Base-by-base conservation (phyloP, 2,329 filamentous ascomycete species). In the Botrytis elliptica region DNA sequence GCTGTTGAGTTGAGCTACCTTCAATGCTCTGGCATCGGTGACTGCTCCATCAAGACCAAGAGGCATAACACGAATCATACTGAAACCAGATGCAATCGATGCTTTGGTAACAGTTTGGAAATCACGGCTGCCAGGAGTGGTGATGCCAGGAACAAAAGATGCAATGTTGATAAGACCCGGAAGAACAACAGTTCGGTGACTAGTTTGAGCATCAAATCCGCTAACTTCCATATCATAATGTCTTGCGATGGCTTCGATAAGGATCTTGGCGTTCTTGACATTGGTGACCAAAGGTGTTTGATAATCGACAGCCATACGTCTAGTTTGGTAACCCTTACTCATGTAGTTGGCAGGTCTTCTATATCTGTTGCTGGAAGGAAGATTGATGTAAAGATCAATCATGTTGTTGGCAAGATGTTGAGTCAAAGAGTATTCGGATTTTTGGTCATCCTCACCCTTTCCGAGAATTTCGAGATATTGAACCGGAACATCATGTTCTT, bases 361-460 rank as follows among this genome's bases (percentile, higher is more conserved):
- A 88, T 97, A 99, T 83, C 95, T 93, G 86, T 99, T 99, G 89
- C 90, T 97, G 20, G 96, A 98, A n/a, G 96, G 96, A 84, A 99
- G 84, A 84, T 99, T 99, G 90, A 99, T 98, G 86, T 99, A 99
- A 75, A 99, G 86, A 83, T 73, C 95, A 80, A 99, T 99, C 83
- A 96, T 91, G 85, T 98, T 98, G 85, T 97, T 98, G 74, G 95
- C 93, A 84, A 99, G 86, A 85, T 98, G 95, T 85, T 98, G 94
- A 1, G 94, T 98, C 75, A 99, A 88, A 14, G 96, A 99, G 85
- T 97, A 99, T 84, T 99, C 96, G 0, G 94, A 93, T 83, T 95
- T 95, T 82, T 97, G 93, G 76, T 94, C 91, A 78, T 94, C 92
- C 76, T 94, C 90, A 76, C 92, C 88, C 74, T 91, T 90, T 70